Evolutionary conservation across 768 basidiomycete genomes (phyloP).

Genomic region (Myochromella boudieri): DNA sequence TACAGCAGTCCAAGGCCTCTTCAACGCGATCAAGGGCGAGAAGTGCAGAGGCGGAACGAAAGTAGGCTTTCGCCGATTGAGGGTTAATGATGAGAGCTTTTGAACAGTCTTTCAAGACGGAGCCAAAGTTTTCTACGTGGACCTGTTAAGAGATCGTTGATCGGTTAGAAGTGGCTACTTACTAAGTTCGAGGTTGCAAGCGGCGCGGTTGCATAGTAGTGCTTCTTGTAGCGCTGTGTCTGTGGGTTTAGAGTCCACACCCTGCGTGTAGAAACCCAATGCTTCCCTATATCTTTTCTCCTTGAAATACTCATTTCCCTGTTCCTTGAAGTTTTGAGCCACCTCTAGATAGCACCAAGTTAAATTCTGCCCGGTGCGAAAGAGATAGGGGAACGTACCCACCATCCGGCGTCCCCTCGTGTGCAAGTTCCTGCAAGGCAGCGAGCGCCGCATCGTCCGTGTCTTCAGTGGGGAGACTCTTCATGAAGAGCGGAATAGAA

Average conservation of each 20-base stretch:
- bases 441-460: conserved; percentile 66
- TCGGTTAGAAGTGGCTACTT: conserved; percentile 25
- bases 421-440: conserved; percentile 80
- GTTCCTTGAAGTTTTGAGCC: conserved; percentile 90
- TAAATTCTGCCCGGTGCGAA: neutral
- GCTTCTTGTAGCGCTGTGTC: conserved; percentile 58
- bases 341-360: conserved; percentile 53
- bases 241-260: conserved; percentile 79
- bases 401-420: conserved; percentile 96
- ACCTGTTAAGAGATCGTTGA: no score
- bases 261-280: conserved; percentile 86
- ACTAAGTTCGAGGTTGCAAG: conserved; percentile 90
- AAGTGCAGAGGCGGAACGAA: conserved; percentile 80
- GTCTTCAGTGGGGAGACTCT: conserved; percentile 71
- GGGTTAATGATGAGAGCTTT: conserved; percentile 63
- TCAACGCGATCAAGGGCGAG: conserved; percentile 69
- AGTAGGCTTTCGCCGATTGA: conserved; percentile 78
- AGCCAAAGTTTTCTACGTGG: conserved; percentile 79
- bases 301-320: conserved; percentile 93
- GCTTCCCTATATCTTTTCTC: conserved; percentile 88
- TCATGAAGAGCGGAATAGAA: conserved; percentile 90
- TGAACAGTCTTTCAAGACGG: conserved; percentile 84
- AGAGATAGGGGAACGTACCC: conserved; percentile 29
- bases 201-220: conserved; percentile 86
- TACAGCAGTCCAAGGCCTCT: conserved; percentile 84